Base-by-base conservation (phyloP, 176 grass and related monocot species). In the Elaeis guineensis region DNA sequence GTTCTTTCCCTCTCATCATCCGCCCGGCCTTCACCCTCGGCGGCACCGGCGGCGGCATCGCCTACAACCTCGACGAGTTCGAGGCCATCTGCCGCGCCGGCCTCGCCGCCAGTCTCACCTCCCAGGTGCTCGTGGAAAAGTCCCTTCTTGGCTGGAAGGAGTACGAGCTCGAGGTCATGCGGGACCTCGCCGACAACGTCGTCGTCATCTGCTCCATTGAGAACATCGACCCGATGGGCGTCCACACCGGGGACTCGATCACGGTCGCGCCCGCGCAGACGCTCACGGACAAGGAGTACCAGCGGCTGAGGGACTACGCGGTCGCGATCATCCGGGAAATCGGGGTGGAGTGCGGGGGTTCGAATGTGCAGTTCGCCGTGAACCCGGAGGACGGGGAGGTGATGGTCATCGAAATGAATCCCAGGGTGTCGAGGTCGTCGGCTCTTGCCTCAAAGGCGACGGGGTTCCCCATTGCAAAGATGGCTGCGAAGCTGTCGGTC, bases 391-490 rank as follows among this genome's bases (percentile, higher is more conserved):
- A 98, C 3, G 93, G 93, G 21, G 93, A 98, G 79, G 93, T 98
- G 4, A 98, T 98, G 93, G 57, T 98, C n/a, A 98, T 98, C 44
- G 93, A 98, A 73, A 98, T 98, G 93, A 92, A 98, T 51, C 93
- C 93, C 19, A 89, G 93, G 79, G 93, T 98, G 30, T 98, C 93
- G 0, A 89, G 93, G 75, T 98, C 93, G 0, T 98, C 93, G 0
- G 93, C 93, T 24, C 81, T 98, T 51, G 93, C 93, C 1, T 91
- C 86, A 0, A 98, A 98, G 70, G 93, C 93, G 0, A 98, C 93
- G 49, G 87, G 93, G 5, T 98, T 98, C 62, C 93, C 93, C 0
- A 98, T 98, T 61, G 93, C 93, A 16, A 98, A 98, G 63, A 98
- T 98, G 93, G 93, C 87, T 14, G 93, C 93, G 1, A 98, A 83